phyloP scores from a whole-genome alignment of 257 asterid species.

The Rehmannia glutinosa region DNA sequence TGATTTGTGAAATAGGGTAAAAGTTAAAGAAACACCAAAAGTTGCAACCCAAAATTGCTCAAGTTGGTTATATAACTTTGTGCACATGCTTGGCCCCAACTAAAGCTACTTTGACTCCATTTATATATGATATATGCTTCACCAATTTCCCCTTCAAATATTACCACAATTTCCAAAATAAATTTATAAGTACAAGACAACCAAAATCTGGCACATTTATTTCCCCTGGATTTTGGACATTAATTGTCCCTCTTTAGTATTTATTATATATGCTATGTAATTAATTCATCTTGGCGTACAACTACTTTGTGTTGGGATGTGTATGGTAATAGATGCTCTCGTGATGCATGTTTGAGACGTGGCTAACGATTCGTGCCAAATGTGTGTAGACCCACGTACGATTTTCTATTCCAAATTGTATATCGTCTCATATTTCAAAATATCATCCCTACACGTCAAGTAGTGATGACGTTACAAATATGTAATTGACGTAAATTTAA shows the following conservation, averaged over 20 bases:
- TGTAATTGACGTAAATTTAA: no score
- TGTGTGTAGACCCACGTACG: no score
- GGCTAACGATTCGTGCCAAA: no score
- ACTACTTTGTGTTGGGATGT: not conserved
- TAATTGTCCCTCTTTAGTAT: not conserved
- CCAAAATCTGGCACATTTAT: not conserved
- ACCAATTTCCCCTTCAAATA: no score
- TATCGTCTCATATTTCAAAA: no score
- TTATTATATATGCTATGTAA: not conserved
- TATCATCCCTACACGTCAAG: no score
- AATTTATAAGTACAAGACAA: no score
- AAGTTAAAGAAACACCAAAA: not conserved
- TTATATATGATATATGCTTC: constrained; percentile 6
- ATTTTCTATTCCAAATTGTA: no score
- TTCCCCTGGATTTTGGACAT: not conserved
- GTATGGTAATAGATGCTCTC: not conserved
- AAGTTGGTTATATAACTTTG: not conserved
- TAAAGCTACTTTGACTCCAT: not conserved
- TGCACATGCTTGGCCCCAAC: not conserved
- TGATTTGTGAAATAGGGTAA: not conserved
- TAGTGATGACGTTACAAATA: no score
- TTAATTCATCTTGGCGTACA: not conserved
- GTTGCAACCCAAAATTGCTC: constrained; percentile 10
- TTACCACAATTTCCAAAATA: no score
- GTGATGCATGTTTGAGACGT: not conserved